Conservation (phyloP, 306 rosid species). For the Elaeagnus macrophylla region DNA sequence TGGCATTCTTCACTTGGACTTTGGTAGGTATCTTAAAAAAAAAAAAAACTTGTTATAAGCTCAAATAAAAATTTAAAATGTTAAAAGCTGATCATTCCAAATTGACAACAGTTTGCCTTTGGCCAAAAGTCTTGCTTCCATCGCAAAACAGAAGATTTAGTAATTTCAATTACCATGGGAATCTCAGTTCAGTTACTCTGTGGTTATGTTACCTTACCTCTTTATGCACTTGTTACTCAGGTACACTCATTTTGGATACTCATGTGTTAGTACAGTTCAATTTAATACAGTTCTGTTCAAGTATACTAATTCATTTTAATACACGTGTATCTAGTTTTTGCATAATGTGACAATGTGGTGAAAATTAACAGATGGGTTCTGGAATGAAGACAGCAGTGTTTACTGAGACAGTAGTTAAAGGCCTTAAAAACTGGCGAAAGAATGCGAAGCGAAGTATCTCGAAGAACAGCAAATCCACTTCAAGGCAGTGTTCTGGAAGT, state of each 20-base stretch:
- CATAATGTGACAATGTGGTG: too few relatives aligned
- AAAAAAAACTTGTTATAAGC: neutral
- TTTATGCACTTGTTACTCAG: conserved; percentile 63
- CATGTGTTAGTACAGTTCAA: too few relatives aligned
- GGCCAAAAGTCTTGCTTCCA: conserved; percentile 62
- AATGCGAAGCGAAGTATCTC: conserved; percentile 30
- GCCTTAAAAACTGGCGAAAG: conserved; percentile 48
- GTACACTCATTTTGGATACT: too few relatives aligned
- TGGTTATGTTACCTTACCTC: conserved; percentile 65
- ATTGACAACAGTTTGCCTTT: conserved; percentile 50
- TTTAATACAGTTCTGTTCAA: too few relatives aligned
- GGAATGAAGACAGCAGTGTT: conserved; percentile 46
- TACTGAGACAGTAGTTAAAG: conserved; percentile 32
- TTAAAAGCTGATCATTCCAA: conserved; percentile 7
- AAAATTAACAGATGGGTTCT: conserved; percentile 44
- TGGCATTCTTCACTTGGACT: conserved; percentile 68
- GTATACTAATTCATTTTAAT: too few relatives aligned
- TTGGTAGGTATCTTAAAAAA: conserved; percentile 50
- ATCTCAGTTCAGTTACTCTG: conserved; percentile 53
- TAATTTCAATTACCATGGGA: conserved; percentile 49
- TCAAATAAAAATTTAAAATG: conserved; percentile 1
- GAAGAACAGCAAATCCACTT: conserved; percentile 16
- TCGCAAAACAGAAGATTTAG: conserved; percentile 27
- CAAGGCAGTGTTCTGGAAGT: neutral
- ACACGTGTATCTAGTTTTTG: too few relatives aligned